phyloP scores from a whole-genome alignment of 179 eudicot genomes.

The Monotropa hypopitys region DNA sequence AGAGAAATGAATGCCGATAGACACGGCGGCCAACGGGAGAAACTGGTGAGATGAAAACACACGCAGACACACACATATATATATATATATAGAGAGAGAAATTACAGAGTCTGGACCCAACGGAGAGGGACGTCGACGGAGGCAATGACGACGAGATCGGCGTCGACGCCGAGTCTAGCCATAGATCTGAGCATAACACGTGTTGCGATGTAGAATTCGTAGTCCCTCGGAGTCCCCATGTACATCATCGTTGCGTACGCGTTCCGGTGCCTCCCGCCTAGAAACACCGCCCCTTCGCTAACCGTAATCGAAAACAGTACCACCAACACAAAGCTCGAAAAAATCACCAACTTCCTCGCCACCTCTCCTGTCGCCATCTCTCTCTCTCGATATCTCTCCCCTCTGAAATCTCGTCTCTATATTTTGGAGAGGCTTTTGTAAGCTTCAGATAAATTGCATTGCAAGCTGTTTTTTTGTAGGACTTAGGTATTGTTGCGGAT shows the following conservation, averaged over 20 bases:
- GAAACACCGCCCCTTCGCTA: background rate
- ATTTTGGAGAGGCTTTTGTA: too few relatives aligned
- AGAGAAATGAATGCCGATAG: background rate
- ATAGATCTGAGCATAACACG: slow-evolving; percentile 85
- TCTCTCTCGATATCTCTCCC: too few relatives aligned
- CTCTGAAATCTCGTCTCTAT: too few relatives aligned
- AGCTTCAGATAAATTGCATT: too few relatives aligned
- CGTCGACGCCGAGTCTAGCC: slow-evolving; percentile 36
- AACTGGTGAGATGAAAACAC: background rate
- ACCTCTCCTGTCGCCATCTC: background rate
- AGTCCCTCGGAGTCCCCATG: slow-evolving; percentile 98
- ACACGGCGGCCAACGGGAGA: background rate
- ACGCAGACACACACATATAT: too few relatives aligned
- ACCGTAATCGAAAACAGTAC: background rate
- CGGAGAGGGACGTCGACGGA: slow-evolving; percentile 32
- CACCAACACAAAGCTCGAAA: background rate
- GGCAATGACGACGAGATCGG: slow-evolving; percentile 45
- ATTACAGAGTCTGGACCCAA: slow-evolving; percentile 62
- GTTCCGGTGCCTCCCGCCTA: slow-evolving; percentile 23
- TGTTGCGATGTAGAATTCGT: slow-evolving; percentile 80
- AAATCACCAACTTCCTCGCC: background rate
- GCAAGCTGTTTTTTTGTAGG: too few relatives aligned
- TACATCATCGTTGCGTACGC: slow-evolving; percentile 96
- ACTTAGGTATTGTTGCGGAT: background rate
- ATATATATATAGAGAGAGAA: background rate